Base-by-base conservation (phyloP, 78 protist genomes). In the Dictyostelium purpureum region DNA sequence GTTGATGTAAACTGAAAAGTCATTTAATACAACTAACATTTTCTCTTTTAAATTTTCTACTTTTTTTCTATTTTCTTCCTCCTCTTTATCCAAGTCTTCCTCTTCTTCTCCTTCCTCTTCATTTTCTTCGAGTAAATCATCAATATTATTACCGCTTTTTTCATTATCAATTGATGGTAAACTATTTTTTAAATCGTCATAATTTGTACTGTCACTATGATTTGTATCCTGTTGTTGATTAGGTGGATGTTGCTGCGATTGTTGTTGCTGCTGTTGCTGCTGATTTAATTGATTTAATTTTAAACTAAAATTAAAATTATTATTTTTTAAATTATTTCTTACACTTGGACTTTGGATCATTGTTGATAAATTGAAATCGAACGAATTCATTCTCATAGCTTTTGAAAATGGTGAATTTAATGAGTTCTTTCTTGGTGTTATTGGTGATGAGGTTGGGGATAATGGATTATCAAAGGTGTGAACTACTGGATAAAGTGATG, bases 391-490 rank as follows among this genome's bases (percentile, higher is more conserved):
- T 75, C 81, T 75, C 81, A 75, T 75, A 12, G 35, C 6, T 52
- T 45, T 51, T 33, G 67, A 4, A 52, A 75, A 75, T 12, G 81
- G 81, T 31, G 81, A 51, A 51, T 45, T 47, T 38, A 73, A 45
- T 14, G 90, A 82, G 31, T 85, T 85, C 45, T 85, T 85, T 40
- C 92, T 59, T 70, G 92, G 82, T 2, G 77, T 73, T 1, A 56
- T 56, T 28, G 92, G 92, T 11, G 92, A 85, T 4, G 83, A 70
- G 52, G 63, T 49, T 33, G 92, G 92, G 21, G 92, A 85, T 16
- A 85, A 52, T 59, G 92, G 92, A 57, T 85, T 85, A 4, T 85
- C 92, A 26, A 57, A 77, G 1, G 51, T 57, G 1, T 85, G 83
- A 21, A 42, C 2, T 0, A 85, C 63, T 2, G 92, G 92, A 37